These are phyloP conservation scores for Claviceps quebecensis DNA, from an alignment of 2,329 filamentous ascomycete genomes.

Conservation along the genomic window DNA sequence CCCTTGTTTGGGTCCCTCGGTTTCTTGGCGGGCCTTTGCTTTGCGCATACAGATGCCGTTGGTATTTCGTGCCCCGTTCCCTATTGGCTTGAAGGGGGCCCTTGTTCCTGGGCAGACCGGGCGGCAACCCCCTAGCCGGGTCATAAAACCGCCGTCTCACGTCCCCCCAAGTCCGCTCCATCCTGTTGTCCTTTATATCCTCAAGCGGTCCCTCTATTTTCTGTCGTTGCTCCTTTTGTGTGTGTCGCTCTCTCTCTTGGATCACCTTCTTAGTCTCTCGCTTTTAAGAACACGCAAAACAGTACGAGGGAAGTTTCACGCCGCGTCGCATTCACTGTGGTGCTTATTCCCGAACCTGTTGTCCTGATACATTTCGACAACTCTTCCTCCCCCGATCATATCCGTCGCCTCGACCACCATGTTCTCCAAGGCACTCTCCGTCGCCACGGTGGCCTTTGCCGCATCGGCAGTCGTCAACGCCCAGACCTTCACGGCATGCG, in stretches of 20 bases:
- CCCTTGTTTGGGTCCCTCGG: too few species aligned
- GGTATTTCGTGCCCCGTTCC: too few species aligned
- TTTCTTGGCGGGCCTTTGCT: too few species aligned
- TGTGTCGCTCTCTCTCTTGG: background rate
- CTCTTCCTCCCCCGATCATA: background rate
- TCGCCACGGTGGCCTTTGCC: conserved; percentile 33
- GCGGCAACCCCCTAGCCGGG: background rate
- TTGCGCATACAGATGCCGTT: too few species aligned
- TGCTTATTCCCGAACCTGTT: too few species aligned
- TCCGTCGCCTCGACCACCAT: conserved; percentile 11
- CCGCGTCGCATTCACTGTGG: background rate
- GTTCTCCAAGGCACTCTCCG: conserved; percentile 31
- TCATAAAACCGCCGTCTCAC: background rate
- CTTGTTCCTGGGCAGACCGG: too few species aligned
- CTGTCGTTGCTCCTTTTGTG: background rate
- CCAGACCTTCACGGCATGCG: conserved; percentile 43
- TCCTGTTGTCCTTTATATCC: background rate
- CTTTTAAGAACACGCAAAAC: background rate
- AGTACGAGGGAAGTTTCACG: too few species aligned
- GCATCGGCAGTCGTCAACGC: conserved; percentile 35
- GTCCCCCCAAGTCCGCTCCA: background rate
- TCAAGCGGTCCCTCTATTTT: background rate
- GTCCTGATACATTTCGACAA: background rate
- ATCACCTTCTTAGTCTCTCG: background rate
- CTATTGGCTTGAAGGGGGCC: too few species aligned